phyloP scores from a whole-genome alignment of 805 yeast genomes.

The Zygosaccharomyces bailii region DNA sequence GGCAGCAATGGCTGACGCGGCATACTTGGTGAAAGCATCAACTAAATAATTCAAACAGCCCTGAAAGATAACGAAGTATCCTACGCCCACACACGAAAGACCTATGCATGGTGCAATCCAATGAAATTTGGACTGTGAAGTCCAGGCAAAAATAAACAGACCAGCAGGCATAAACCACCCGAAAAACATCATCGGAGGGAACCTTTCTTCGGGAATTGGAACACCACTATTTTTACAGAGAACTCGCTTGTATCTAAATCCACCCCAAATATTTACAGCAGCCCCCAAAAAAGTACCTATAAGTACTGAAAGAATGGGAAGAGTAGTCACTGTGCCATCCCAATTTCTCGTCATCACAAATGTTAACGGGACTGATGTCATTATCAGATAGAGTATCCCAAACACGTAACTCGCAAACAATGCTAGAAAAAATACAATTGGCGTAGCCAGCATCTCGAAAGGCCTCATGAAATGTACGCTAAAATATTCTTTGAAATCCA shows the following conservation, averaged over 20 bases:
- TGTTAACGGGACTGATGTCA: slow-evolving; percentile 2
- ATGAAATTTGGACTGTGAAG: slow-evolving; percentile 29
- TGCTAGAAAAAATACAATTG: slow-evolving; percentile 64
- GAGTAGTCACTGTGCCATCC: slow-evolving; percentile 1
- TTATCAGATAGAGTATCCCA: slow-evolving; percentile 63
- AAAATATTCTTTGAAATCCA: slow-evolving; percentile 55
- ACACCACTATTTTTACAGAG: background rate
- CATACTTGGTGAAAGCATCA: slow-evolving; percentile 54
- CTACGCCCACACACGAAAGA: slow-evolving; percentile 49
- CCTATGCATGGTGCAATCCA: slow-evolving; percentile 59
- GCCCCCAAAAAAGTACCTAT: background rate
- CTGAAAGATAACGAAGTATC: slow-evolving; percentile 55
- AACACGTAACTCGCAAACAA: slow-evolving; percentile 74
- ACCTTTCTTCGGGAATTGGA: slow-evolving; percentile 8
- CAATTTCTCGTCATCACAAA: slow-evolving; percentile 4
- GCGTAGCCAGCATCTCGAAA: slow-evolving; percentile 57
- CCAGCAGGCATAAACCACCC: slow-evolving; percentile 8
- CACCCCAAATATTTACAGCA: slow-evolving; percentile 2
- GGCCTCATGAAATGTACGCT: slow-evolving; percentile 68
- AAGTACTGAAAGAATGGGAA: slow-evolving; percentile 3
- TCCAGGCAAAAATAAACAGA: slow-evolving; percentile 8
- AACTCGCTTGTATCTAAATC: slow-evolving; percentile 2
- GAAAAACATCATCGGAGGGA: slow-evolving; percentile 8
- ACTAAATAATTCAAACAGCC: slow-evolving; percentile 59
- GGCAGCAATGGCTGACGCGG: slow-evolving; percentile 65